Evolutionary conservation across 31 red algal species (phyloP).

Genomic region (Bonnemaisonia californica): DNA sequence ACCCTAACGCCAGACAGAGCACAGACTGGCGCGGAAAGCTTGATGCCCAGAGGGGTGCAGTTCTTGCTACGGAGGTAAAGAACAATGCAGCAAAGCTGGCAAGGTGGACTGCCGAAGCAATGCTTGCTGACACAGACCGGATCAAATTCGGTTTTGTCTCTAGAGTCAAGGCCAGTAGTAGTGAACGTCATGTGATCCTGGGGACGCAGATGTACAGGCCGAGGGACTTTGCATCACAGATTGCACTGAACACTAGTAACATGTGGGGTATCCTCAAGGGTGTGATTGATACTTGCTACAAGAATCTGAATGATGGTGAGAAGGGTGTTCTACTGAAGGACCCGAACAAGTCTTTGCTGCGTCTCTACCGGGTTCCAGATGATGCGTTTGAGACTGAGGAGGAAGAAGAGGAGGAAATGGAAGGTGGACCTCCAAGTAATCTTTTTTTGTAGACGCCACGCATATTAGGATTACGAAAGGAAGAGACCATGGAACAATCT

Average conservation of each 20-base stretch:
- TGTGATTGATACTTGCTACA: constrained; percentile 89
- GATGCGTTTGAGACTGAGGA: constrained; percentile 92
- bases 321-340: constrained; percentile 95
- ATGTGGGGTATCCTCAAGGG: constrained; percentile 96
- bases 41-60: constrained; percentile 91
- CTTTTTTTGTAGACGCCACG: not conserved
- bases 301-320: constrained; percentile 77
- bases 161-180: constrained; percentile 70
- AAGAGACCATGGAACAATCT: no score
- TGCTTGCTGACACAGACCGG: constrained; percentile 79
- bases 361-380: constrained; percentile 94
- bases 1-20: constrained; percentile 62
- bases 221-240: constrained; percentile 96
- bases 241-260: constrained; percentile 84
- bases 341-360: constrained; percentile 89
- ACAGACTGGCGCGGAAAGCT: constrained; percentile 96
- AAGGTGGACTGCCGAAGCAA: constrained; percentile 91
- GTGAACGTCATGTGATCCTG: constrained; percentile 78
- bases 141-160: constrained; percentile 98
- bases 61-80: constrained; percentile 98
- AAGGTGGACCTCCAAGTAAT: not conserved
- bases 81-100: constrained; percentile 96
- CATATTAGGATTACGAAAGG: no score
- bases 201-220: constrained; percentile 97
- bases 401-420: constrained; percentile 76